Evolutionary conservation across 768 basidiomycete genomes (phyloP), one percentile per base, ranked within the genome.

Genomic region (Psilocybe sp.): DNA sequence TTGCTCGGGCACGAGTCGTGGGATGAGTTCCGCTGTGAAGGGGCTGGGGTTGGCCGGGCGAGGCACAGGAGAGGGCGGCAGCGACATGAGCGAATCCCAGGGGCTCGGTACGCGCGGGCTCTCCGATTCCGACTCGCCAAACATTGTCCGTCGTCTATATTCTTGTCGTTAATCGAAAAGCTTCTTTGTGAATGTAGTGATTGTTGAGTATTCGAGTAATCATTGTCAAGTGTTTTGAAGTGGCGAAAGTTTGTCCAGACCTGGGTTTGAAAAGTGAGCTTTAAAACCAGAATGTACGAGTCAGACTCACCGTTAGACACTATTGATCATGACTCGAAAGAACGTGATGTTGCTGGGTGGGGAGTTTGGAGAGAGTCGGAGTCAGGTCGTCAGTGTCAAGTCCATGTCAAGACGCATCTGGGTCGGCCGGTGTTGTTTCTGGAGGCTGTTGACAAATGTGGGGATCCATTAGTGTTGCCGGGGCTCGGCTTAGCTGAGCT

Each of bases 71-170:
- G 72, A 64, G 15, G 81, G 72, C 12, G 85, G 74, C 3, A 74
- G 69, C 13, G 86, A 78, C 13, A 87, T 80, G 56, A 92, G 71
- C 34, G 76, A 76, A 65, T 92, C 89, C 91, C 91, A 93, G 18
- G 90, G 91, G 52, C 84, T 86, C 54, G 85, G 84, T 50, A 85
- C 85, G 28, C 87, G 78, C 35, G 87, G 84, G 64, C 83, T 88
- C 70, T 91, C 88, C 14, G 84, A 86, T 60, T 88, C 85, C 48
- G 80, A 81, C 76, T 92, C 91, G 41, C 88, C 87, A 60, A 91
- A 91, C 89, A 92, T 91, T 42, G 31, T 40, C 33, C 33, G 43
- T 46, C 43, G 47, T 50, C 23, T 50, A 48, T 56, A 32, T 55
- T 15, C 32, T 44, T 28, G 31, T 20, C 34, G 47, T 23, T 52